These are phyloP conservation scores for Alnus rubra DNA, from an alignment of 306 rosid species.

Conservation along the genomic window DNA sequence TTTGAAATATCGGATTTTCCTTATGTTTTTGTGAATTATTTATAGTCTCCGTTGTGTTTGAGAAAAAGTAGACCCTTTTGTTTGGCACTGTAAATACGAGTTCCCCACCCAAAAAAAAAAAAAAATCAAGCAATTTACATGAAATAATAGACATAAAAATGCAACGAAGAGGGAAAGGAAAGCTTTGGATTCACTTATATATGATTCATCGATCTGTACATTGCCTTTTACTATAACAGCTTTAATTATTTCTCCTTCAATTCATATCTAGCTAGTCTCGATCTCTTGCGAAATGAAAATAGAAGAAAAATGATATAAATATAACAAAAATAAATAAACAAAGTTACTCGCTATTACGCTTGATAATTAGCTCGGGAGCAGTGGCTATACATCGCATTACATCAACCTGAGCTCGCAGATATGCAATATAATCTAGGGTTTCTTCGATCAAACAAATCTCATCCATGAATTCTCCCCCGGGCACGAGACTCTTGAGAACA, in stretches of 20 bases:
- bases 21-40: too few species aligned
- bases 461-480: slow-evolving; percentile 76
- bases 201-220: slow-evolving; percentile 40
- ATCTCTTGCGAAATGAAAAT: slow-evolving; percentile 32
- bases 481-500: slow-evolving; percentile 60
- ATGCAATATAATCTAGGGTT: slow-evolving; percentile 79
- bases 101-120: not conserved
- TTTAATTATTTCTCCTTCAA: slow-evolving; percentile 29
- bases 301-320: not conserved
- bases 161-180: slow-evolving; percentile 15
- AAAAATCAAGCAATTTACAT: not conserved
- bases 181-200: slow-evolving; percentile 39
- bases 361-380: slow-evolving; percentile 36
- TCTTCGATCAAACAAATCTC: slow-evolving; percentile 62
- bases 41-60: too few species aligned
- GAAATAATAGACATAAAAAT: not conserved
- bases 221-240: slow-evolving; percentile 35
- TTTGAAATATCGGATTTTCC: too few species aligned
- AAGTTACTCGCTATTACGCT: slow-evolving; percentile 20
- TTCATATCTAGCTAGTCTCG: slow-evolving; percentile 3
- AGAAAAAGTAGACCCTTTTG: not conserved
- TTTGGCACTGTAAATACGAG: not conserved
- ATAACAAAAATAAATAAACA: not conserved
- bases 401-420: slow-evolving; percentile 77
- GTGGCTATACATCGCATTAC: slow-evolving; percentile 64